These are phyloP conservation scores for Lachancea lanzarotensis DNA, from an alignment of 805 yeast species.

Conservation along the genomic window DNA sequence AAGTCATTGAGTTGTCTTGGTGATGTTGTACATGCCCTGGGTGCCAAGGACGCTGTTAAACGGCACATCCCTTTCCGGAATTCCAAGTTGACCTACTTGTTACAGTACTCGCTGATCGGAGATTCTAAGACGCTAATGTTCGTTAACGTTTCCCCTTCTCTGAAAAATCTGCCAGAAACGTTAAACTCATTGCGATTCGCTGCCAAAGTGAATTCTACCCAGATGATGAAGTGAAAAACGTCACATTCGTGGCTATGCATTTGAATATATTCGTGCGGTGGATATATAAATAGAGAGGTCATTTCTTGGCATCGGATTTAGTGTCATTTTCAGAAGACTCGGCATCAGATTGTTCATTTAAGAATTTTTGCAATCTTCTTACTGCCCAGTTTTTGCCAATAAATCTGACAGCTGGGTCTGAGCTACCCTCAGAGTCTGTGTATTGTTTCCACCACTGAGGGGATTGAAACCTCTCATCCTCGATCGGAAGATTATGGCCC, in stretches of 20 bases:
- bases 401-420: conserved; percentile 63
- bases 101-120: conserved; percentile 80
- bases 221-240: conserved; percentile 18
- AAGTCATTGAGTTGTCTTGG: conserved; percentile 83
- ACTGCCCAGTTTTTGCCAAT: conserved; percentile 83
- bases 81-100: conserved; percentile 80
- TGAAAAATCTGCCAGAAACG: conserved; percentile 63
- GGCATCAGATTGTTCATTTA: conserved; percentile 21
- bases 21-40: conserved; percentile 75
- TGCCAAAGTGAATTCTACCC: conserved; percentile 64
- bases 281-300: neutral
- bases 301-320: neutral
- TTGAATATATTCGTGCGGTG: neutral
- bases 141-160: conserved; percentile 74
- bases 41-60: conserved; percentile 50
- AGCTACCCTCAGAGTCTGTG: conserved; percentile 56
- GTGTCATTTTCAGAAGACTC: neutral
- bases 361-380: conserved; percentile 51
- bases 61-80: conserved; percentile 89
- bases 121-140: conserved; percentile 88
- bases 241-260: neutral
- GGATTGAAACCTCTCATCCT: conserved; percentile 60
- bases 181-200: conserved; percentile 86
- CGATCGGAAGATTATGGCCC: conserved; percentile 42
- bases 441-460: conserved; percentile 72